A percentile compares a stretch with the other conserved stretches of the same genome.
These are phyloP conservation scores for Endogone sp. DNA, from an alignment of 192 early-diverging fungal species.

Conservation along the genomic window DNA sequence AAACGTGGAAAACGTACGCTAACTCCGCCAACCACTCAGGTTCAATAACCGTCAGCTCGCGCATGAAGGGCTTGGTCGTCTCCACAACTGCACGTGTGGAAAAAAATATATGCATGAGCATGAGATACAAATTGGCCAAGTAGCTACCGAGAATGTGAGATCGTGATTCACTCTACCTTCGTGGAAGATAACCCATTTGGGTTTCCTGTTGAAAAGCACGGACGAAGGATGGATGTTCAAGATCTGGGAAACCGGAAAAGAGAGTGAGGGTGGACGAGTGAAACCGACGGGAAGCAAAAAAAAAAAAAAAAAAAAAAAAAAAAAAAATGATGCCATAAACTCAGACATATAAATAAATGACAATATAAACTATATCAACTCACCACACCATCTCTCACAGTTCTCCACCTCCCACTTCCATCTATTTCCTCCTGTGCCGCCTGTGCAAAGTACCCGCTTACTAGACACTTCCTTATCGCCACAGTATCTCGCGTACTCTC, in stretches of 20 bases:
- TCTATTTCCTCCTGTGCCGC: constrained; percentile 64
- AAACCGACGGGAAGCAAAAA: too few relatives aligned
- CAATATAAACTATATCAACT: background rate
- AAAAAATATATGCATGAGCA: constrained; percentile 82
- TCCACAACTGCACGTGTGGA: constrained; percentile 93
- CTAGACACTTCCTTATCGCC: constrained; percentile 64
- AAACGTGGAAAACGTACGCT: constrained; percentile 34
- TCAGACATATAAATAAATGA: too few relatives aligned
- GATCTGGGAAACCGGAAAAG: background rate
- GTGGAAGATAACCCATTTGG: constrained; percentile 94
- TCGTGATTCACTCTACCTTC: constrained; percentile 42
- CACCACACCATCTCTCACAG: constrained; percentile 59
- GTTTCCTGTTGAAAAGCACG: constrained; percentile 83
- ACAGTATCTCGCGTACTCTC: constrained; percentile 26
- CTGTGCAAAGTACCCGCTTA: constrained; percentile 72
- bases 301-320: too few relatives aligned
- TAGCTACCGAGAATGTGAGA: constrained; percentile 60
- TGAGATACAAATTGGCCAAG: constrained; percentile 91
- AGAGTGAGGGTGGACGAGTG: background rate
- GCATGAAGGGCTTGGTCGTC: constrained; percentile 97
- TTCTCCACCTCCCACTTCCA: constrained; percentile 55
- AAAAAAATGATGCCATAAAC: too few relatives aligned
- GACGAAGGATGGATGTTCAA: constrained; percentile 86
- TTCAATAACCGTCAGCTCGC: constrained; percentile 90
- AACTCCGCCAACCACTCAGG: constrained; percentile 94